phyloP scores from a whole-genome alignment of 2,329 filamentous ascomycete genomes.

The Zarea fungicola region DNA sequence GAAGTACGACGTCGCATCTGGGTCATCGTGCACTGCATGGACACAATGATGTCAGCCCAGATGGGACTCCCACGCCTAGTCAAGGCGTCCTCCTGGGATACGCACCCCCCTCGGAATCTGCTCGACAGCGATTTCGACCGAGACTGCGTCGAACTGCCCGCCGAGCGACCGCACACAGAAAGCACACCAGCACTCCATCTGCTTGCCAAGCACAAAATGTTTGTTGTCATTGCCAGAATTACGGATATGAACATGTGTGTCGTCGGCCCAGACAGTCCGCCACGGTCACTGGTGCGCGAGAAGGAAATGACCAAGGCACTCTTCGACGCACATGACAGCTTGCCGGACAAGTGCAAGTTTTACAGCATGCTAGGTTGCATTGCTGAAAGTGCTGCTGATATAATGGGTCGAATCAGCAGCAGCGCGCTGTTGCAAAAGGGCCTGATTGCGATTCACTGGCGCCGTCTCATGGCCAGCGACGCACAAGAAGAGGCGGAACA shows the following conservation, averaged over 20 bases:
- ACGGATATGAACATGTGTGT: conserved; percentile 8
- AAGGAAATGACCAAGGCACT: background rate
- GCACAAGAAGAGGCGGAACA: background rate
- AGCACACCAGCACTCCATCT: conserved; percentile 21
- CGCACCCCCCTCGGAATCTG: conserved; percentile 18
- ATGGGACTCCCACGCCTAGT: conserved; percentile 46
- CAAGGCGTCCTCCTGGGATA: conserved; percentile 19
- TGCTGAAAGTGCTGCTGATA: conserved; percentile 7
- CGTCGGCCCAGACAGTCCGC: background rate
- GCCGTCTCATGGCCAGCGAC: conserved; percentile 2
- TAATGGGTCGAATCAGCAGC: conserved; percentile 5
- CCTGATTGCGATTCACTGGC: conserved; percentile 9
- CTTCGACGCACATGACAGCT: background rate
- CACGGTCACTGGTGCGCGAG: background rate
- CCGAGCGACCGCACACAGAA: conserved; percentile 16
- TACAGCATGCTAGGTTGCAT: conserved; percentile 2
- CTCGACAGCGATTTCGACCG: conserved; percentile 18
- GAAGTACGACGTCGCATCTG: conserved; percentile 45
- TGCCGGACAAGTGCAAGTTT: conserved; percentile 9
- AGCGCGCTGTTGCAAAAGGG: conserved; percentile 9
- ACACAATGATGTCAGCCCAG: conserved; percentile 41
- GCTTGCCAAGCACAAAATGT: conserved; percentile 24
- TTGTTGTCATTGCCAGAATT: conserved; percentile 17
- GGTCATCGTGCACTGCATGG: conserved; percentile 38
- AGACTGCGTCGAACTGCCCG: conserved; percentile 13